Evolutionary conservation across 257 asterid species (phyloP), one percentile per base, ranked within the genome.

Genomic region (Marsdenia floribunda): DNA sequence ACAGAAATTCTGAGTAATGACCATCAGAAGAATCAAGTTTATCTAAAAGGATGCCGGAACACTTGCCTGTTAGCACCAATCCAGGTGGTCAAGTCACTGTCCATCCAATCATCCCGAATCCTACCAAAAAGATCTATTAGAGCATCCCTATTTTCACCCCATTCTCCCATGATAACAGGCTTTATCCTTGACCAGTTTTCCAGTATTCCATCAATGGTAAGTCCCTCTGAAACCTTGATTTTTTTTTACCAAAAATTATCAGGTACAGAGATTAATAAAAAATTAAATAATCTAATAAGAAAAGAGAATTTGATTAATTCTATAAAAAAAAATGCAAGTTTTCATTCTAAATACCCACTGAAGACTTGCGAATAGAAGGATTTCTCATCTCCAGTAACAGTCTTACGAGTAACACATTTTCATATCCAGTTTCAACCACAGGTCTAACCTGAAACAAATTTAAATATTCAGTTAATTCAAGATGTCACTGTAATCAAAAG

Each of bases 401-500:
- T 85, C 99, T 86, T 88, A 92, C 98, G 38, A 94, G 97, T 80
- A 94, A 81, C 26, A 94, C 2, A 81, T 92, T 94, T 74, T 94
- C 99, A 49, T 92, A 94, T 46, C 99, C 99, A 75, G 98, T 90
- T 87, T 94, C 99, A 46, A 94, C 98, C 6, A 94, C 99, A 9
- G 99, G 99, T 61, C 98, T 87, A 80, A 94, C 92, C 99, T 94
- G 90, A 80, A 85, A 82, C 54, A 77, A 70, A 74, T 65, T 11
- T 44, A 66, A 76, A 21, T 78, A 29, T 60, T 68, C 75, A 73
- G 55, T 67, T 82, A 75, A 50, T 75, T 76, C 59, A 67, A 59
- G 22, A 37, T 18, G 47, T 64, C 49, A 64, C 12, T 18, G 47
- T 26, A 24, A 64, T 35, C 15, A 64, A 1, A 64, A 18, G 24